Evolutionary conservation across 441 rosid genomes (phyloP).

Genomic region (Iberis amara): DNA sequence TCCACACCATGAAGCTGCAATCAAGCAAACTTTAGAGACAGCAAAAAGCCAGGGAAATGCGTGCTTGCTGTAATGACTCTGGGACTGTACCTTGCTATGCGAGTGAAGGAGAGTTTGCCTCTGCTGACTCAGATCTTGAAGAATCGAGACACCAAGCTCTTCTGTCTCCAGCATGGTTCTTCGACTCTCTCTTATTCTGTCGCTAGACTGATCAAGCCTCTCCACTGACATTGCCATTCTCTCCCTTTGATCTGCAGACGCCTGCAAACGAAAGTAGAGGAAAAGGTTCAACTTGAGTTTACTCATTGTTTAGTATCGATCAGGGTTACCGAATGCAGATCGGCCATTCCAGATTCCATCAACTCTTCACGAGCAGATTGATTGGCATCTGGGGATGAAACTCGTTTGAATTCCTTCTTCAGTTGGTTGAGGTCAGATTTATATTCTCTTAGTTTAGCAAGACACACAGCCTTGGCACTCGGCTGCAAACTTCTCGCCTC

Average conservation of each 20-base stretch:
- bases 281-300: neutral
- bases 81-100: slow-evolving; percentile 40
- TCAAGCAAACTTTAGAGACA: no score
- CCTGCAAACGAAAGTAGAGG: slow-evolving; percentile 25
- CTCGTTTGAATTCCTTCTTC: slow-evolving; percentile 46
- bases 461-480: slow-evolving; percentile 46
- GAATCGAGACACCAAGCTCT: slow-evolving; percentile 53
- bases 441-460: slow-evolving; percentile 56
- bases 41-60: neutral
- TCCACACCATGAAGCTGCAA: slow-evolving; percentile 53
- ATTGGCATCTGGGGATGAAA: slow-evolving; percentile 44
- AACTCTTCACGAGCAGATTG: slow-evolving; percentile 44
- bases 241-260: slow-evolving; percentile 47
- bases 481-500: slow-evolving; percentile 64
- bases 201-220: slow-evolving; percentile 49
- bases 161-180: slow-evolving; percentile 55
- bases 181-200: slow-evolving; percentile 52
- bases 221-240: slow-evolving; percentile 53
- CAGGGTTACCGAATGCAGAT: slow-evolving; percentile 34
- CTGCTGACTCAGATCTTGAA: slow-evolving; percentile 55
- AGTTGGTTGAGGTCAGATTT: slow-evolving; percentile 50
- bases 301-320: neutral
- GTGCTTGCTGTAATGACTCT: neutral
- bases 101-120: slow-evolving; percentile 57
- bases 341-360: slow-evolving; percentile 47